phyloP scores from a whole-genome alignment of 495 filamentous ascomycete genomes.

The Parmelia sp. region DNA sequence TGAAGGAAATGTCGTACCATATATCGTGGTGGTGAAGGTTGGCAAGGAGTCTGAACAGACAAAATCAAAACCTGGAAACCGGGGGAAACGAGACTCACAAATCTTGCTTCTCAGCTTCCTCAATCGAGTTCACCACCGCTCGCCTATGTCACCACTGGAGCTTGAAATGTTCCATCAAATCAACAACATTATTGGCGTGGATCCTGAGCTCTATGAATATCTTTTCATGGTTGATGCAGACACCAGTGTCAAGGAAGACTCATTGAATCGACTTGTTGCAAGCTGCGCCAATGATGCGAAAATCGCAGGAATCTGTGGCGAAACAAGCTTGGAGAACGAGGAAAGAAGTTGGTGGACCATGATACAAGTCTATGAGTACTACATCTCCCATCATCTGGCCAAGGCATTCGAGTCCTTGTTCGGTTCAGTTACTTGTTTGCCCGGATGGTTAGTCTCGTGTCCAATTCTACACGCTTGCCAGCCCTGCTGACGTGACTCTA shows the following conservation, averaged over 20 bases:
- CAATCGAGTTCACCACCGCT: conserved; percentile 91
- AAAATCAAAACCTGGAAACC: conserved; percentile 92
- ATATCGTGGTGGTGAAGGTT: conserved; percentile 91
- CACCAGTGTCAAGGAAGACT: conserved; percentile 89
- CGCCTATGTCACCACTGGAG: conserved; percentile 90
- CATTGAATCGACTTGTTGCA: conserved; percentile 85
- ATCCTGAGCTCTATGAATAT: conserved; percentile 96
- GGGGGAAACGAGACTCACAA: conserved; percentile 96
- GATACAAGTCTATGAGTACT: conserved; percentile 99
- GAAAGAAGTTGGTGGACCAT: conserved; percentile 96
- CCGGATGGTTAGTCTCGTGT: conserved; percentile 75
- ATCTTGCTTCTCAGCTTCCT: conserved; percentile 75
- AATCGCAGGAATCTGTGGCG: conserved; percentile 95
- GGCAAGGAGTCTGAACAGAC: conserved; percentile 92
- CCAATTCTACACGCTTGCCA: not conserved
- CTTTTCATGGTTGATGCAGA: conserved; percentile 97
- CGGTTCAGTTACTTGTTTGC: conserved; percentile 98
- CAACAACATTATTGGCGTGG: conserved; percentile 97
- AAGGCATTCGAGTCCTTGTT: conserved; percentile 98
- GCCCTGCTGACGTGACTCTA: conserved; percentile 33
- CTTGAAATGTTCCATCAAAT: conserved; percentile 98
- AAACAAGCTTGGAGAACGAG: conserved; percentile 94
- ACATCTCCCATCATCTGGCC: conserved; percentile 94
- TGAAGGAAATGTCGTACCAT: conserved; percentile 95
- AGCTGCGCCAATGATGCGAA: conserved; percentile 90